Evolutionary conservation across 2,329 filamentous ascomycete genomes (phyloP).

Genomic region (Aurifilum marmelostoma): DNA sequence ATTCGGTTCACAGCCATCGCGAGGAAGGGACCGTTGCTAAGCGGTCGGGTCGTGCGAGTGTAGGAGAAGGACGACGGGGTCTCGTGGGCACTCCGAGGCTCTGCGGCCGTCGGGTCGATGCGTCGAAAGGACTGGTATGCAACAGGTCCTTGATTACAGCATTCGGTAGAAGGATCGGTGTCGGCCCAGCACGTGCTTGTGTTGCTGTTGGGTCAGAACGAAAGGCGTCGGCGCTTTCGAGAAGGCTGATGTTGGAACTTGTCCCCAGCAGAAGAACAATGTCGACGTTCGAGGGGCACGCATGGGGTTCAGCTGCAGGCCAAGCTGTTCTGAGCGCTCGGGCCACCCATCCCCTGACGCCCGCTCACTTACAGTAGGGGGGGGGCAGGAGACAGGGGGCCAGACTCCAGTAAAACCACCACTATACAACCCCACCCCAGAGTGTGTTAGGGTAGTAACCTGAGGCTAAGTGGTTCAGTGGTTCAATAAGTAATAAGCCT

Average conservation of each 20-base stretch:
- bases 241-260: slow-evolving; percentile 9
- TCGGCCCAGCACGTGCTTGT: neutral
- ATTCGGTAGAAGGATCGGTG: slow-evolving; percentile 7
- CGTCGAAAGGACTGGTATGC: slow-evolving; percentile 1
- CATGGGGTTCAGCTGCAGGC: slow-evolving; percentile 23
- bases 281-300: slow-evolving; percentile 27
- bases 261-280: neutral
- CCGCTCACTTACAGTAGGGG: slow-evolving; percentile 8
- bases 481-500: neutral
- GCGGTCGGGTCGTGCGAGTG: slow-evolving; percentile 10
- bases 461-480: neutral
- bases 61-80: slow-evolving; percentile 34
- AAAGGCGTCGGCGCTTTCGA: neutral
- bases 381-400: neutral
- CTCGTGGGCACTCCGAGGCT: slow-evolving; percentile 31
- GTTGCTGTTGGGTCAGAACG: neutral
- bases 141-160: slow-evolving; percentile 11
- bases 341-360: slow-evolving; percentile 16
- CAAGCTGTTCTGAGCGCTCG: slow-evolving; percentile 29
- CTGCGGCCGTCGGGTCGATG: slow-evolving; percentile 4
- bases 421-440: neutral
- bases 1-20: slow-evolving; percentile 96
- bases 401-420: neutral
- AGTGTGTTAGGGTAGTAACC: neutral
- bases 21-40: slow-evolving; percentile 30